These are phyloP conservation scores for Posidonia australis DNA, from an alignment of 106 monocot species.

Conservation along the genomic window DNA sequence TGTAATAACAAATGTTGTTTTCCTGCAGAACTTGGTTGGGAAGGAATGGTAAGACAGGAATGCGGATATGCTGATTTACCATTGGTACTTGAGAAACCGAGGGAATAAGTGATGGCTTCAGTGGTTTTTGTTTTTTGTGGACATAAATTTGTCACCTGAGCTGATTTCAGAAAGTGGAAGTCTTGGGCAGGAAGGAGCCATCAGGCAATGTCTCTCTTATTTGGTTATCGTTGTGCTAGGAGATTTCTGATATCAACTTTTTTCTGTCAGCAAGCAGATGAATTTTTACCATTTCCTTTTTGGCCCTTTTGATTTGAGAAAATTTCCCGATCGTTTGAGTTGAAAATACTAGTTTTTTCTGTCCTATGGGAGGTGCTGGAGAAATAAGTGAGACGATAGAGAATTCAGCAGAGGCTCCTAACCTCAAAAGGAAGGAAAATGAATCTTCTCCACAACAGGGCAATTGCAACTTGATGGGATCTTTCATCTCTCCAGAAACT, in stretches of 20 bases:
- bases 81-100: no score
- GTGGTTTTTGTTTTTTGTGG: not conserved
- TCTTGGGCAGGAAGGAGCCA: not conserved
- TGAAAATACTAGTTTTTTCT: not conserved
- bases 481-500: constrained; percentile 13
- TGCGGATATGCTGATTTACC: no score
- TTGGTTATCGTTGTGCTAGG: not conserved
- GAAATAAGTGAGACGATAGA: constrained; percentile 44
- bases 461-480: constrained; percentile 21
- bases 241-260: not conserved
- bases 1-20: no score
- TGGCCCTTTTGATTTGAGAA: not conserved
- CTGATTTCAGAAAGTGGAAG: not conserved
- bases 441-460: constrained; percentile 18
- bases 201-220: not conserved
- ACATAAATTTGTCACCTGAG: not conserved
- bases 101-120: not conserved
- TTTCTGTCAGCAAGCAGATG: not conserved
- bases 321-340: not conserved
- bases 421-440: constrained; percentile 35
- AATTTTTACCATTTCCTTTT: not conserved
- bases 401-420: constrained; percentile 30
- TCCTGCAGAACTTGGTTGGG: no score
- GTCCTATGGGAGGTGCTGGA: constrained; percentile 42
- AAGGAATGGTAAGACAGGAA: no score